Percentiles rank a stretch among this genome's conserved stretches.
phyloP scores from a whole-genome alignment of 768 basidiomycete genomes.

The Leccinum rimulosum region DNA sequence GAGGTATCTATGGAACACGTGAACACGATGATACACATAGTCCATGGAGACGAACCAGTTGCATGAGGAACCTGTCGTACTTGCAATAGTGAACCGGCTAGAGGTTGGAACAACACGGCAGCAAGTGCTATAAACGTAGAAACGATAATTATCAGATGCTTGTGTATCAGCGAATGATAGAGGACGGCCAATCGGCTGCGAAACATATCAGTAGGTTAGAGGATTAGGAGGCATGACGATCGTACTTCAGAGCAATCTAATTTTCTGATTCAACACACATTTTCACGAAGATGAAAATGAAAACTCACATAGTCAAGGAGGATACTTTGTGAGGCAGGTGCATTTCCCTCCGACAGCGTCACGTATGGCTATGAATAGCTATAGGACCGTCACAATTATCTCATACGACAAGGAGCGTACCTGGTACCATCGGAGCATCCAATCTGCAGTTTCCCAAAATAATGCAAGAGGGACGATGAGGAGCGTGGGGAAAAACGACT shows the following conservation, averaged over 20 bases:
- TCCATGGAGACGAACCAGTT: slow-evolving; percentile 4
- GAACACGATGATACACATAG: slow-evolving; percentile 10
- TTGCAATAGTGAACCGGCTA: slow-evolving; percentile 43
- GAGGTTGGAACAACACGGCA: slow-evolving; percentile 53
- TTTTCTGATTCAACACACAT: slow-evolving; percentile 2
- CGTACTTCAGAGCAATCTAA: slow-evolving; percentile 46
- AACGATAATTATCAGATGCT: slow-evolving; percentile 52
- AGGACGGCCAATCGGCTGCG: slow-evolving; percentile 43
- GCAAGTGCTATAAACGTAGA: slow-evolving; percentile 49
- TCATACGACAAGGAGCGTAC: slow-evolving; percentile 33
- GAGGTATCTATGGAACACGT: slow-evolving; percentile 27
- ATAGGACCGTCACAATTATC: slow-evolving; percentile 1
- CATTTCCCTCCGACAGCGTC: slow-evolving; percentile 49
- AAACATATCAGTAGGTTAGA: slow-evolving; percentile 4
- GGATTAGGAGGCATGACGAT: not conserved
- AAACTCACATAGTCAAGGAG: slow-evolving; percentile 61
- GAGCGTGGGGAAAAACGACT: slow-evolving; percentile 61
- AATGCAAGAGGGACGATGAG: slow-evolving; percentile 48
- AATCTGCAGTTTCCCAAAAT: slow-evolving; percentile 52
- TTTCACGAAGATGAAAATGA: not conserved
- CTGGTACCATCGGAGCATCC: slow-evolving; percentile 55
- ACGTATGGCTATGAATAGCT: slow-evolving; percentile 54
- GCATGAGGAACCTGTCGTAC: slow-evolving; percentile 20
- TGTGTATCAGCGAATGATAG: slow-evolving; percentile 46
- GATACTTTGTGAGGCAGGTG: slow-evolving; percentile 56